phyloP scores from a whole-genome alignment of 306 rosid genomes.

The Gynostemma pentaphyllum region DNA sequence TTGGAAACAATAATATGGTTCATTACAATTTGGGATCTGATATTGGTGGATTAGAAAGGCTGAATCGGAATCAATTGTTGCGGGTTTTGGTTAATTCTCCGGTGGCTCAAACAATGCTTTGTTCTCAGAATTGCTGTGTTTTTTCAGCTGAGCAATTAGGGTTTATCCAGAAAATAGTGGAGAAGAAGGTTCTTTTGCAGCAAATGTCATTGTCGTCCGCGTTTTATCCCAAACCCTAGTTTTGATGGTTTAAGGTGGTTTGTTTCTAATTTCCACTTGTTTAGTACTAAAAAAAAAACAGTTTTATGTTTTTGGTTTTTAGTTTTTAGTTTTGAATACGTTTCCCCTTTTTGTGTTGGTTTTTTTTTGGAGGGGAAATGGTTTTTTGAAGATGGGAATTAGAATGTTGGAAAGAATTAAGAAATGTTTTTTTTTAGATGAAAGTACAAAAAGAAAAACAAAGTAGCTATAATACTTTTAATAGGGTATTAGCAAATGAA shows the following conservation, averaged over 20 bases:
- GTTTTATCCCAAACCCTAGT: neutral
- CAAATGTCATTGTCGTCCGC: conserved; percentile 7
- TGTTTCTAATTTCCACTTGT: neutral
- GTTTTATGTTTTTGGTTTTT: neutral
- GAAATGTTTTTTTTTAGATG: conserved; percentile 1
- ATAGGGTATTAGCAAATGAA: neutral
- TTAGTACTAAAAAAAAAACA: neutral
- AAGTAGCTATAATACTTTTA: neutral
- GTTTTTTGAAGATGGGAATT: neutral
- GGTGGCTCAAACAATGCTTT: conserved; percentile 55
- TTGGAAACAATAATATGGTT: neutral
- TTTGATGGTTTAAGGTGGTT: neutral
- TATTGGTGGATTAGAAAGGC: conserved; percentile 34
- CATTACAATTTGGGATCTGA: neutral
- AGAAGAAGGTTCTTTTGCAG: conserved; percentile 11
- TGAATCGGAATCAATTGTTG: conserved; percentile 50
- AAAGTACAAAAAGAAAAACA: neutral
- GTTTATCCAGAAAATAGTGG: conserved; percentile 18
- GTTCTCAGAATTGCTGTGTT: conserved; percentile 49
- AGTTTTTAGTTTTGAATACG: neutral
- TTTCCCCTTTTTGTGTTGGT: neutral
- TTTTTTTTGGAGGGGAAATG: neutral
- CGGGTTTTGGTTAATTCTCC: conserved; percentile 71
- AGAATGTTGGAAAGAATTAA: neutral
- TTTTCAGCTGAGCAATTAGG: conserved; percentile 52